Conservation (phyloP, 345 rosid species). For the Murraya koenigii region DNA sequence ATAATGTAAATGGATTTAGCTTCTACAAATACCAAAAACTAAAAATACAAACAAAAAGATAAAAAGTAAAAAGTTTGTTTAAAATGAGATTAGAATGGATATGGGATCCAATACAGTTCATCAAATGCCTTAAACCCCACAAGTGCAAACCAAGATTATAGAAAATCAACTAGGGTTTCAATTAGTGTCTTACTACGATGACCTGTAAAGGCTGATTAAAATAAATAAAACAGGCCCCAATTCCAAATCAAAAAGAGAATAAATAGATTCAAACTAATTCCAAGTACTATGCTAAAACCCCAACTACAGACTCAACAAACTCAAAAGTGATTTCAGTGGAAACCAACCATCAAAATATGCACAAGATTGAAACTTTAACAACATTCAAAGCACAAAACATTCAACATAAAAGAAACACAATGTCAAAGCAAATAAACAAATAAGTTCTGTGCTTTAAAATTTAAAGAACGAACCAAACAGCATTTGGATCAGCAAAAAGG, state of each 20-base stretch:
- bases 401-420: not conserved
- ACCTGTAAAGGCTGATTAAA: not conserved
- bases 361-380: constrained; percentile 4
- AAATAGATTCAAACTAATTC: not conserved
- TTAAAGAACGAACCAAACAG: constrained; percentile 9
- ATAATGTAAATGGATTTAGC: not conserved
- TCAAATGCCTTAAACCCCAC: constrained; percentile 10
- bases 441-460: not conserved
- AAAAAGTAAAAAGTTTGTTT: not conserved
- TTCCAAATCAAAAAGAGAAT: not conserved
- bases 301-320: not conserved
- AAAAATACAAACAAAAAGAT: not conserved
- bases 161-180: constrained; percentile 18
- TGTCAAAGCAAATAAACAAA: not conserved
- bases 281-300: constrained; percentile 1
- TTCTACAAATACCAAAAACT: not conserved
- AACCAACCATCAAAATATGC: not conserved
- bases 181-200: not conserved
- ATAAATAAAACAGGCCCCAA: not conserved
- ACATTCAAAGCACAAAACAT: not conserved
- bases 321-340: not conserved
- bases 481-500: not conserved
- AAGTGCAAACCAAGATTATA: constrained; percentile 9
- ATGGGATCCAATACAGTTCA: not conserved
- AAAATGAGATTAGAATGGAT: not conserved